A percentile compares a stretch with the other conserved stretches of the same genome.
Evolutionary conservation across 2,329 filamentous ascomycete genomes (phyloP).

Genomic region (Penicillium psychrosexuale): DNA sequence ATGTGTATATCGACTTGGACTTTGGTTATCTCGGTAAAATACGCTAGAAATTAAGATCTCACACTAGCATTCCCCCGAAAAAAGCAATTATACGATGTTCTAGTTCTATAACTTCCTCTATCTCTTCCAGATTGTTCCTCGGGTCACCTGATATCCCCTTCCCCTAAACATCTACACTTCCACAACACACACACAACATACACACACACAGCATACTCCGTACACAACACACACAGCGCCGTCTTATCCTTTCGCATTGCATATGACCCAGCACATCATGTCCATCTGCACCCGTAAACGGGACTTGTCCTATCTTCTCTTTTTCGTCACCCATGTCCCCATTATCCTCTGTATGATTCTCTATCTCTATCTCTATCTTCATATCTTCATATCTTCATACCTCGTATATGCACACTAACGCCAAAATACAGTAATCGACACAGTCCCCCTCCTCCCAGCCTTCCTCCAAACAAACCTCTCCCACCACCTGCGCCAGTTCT

Average conservation of each 20-base stretch:
- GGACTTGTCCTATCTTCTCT: conserved; percentile 50
- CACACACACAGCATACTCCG: too few species aligned
- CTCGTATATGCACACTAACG: neutral
- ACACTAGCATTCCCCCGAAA: neutral
- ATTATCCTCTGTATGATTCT: conserved; percentile 55
- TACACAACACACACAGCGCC: neutral
- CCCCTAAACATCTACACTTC: too few species aligned
- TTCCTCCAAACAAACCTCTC: conserved; percentile 51
- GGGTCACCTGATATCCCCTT: neutral
- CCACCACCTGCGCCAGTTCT: conserved; percentile 52
- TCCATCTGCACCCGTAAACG: conserved; percentile 27
- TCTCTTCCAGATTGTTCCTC: conserved; percentile 1
- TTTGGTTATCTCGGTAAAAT: neutral
- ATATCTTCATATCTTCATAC: neutral
- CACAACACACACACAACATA: too few species aligned
- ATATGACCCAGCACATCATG: conserved; percentile 14
- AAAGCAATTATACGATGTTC: neutral
- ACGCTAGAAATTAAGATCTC: neutral
- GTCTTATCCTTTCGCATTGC: neutral
- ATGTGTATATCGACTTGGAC: neutral
- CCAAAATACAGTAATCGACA: conserved; percentile 54
- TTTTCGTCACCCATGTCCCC: conserved; percentile 61
- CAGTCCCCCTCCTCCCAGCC: conserved; percentile 57
- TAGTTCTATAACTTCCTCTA: too few species aligned
- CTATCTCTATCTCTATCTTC: neutral